Evolutionary conservation across 2,329 filamentous ascomycete genomes (phyloP), one percentile per base, ranked within the genome.

Genomic region (Penicillium brasilianum): DNA sequence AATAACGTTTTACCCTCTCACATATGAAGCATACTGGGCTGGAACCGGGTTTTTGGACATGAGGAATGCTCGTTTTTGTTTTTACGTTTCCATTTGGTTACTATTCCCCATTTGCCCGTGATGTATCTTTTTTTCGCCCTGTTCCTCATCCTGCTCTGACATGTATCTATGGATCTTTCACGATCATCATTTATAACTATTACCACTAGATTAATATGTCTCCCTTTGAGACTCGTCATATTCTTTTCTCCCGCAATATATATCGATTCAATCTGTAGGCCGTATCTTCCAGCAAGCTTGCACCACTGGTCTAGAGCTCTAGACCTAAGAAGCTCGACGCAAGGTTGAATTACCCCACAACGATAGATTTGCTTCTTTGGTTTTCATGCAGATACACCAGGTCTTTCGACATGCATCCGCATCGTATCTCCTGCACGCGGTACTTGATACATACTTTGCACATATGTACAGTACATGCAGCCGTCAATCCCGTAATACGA

Each of bases 1-100:
- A 68, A 65, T 66, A 36, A 63, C 56, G 59, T 48, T 46, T 48
- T n/a, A n/a, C 3, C 25, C 59, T 49, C 64, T 63, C 59, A 60
- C 57, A 53, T 54, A 66, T 62, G 54, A 67, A 66, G 66, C 60
- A 62, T 54, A 64, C 65, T 69, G 61, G 65, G 66, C 68, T 70
- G 68, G 68, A 65, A 62, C 66, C 66, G 61, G 62, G 50, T 57
- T 54, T 41, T 62, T 62, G 52, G 55, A 55, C 56, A 63, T 65
- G 63, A 62, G 55, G 43, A 59, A 63, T 48, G 43, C 56, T n/a
- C 37, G 56, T 49, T 62, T 55, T 53, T 57, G 36, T 28, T 43
- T 41, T 41, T 30, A 3, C 36, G 13, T 55, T 59, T 53, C 25
- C 25, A 28, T 59, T 56, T 55, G 34, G 16, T 49, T 55, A 16